phyloP scores from a whole-genome alignment of 805 yeast genomes.

The Starmerella khaoyaiensis region DNA sequence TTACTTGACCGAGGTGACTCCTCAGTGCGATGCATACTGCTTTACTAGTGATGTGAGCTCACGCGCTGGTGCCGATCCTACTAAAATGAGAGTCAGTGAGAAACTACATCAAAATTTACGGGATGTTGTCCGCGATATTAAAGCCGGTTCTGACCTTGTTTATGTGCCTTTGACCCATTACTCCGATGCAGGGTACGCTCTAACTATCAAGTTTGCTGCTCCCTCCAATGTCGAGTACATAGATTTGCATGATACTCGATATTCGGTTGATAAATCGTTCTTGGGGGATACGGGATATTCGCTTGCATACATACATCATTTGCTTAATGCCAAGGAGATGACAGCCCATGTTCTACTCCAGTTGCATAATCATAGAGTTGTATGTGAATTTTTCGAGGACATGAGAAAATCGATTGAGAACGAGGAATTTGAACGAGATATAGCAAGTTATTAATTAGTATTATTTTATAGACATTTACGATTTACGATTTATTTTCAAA shows the following conservation, averaged over 20 bases:
- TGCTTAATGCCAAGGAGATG: constrained; percentile 33
- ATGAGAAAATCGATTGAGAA: constrained; percentile 24
- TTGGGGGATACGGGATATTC: constrained; percentile 24
- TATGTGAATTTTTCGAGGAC: constrained; percentile 25
- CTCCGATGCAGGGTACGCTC: constrained; percentile 31
- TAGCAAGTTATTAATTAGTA: no score
- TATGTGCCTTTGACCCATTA: constrained; percentile 24
- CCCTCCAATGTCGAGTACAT: constrained; percentile 19
- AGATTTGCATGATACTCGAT: constrained; percentile 27
- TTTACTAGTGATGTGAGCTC: background rate
- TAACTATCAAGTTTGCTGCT: constrained; percentile 23
- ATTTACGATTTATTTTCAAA: no score
- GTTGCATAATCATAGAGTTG: constrained; percentile 28
- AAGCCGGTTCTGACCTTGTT: constrained; percentile 29
- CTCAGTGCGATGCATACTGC: constrained; percentile 14
- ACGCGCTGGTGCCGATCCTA: background rate
- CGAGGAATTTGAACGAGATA: constrained; percentile 25
- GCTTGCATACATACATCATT: constrained; percentile 33
- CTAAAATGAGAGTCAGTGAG: constrained; percentile 11
- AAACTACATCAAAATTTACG: constrained; percentile 16
- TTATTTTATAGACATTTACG: no score
- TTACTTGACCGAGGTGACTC: constrained; percentile 15
- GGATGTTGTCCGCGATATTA: constrained; percentile 21
- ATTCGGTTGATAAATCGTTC: constrained; percentile 24
- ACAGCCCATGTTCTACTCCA: constrained; percentile 33